phyloP scores from a whole-genome alignment of 2,329 filamentous ascomycete species.

The Zymoseptoria tritici region DNA sequence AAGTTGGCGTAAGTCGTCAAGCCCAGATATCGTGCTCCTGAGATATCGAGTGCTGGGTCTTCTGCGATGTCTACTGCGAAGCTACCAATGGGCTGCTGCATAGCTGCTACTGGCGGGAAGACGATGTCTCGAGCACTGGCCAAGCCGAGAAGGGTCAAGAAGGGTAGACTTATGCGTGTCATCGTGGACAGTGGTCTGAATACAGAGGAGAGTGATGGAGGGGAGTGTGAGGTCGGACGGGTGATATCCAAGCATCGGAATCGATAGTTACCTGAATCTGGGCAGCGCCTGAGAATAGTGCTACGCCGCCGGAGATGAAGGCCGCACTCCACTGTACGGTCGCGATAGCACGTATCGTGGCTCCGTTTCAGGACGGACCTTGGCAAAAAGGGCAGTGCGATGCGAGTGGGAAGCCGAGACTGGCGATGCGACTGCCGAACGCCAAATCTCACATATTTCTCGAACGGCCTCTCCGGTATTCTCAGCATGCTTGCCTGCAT shows the following conservation, averaged over 20 bases:
- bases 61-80: conserved; percentile 6
- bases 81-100: conserved; percentile 27
- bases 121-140: conserved; percentile 34
- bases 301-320: not conserved
- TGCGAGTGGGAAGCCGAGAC: not conserved
- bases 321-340: not conserved
- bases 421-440: not conserved
- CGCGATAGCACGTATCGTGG: not conserved
- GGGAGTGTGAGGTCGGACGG: not conserved
- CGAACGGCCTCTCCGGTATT: not conserved
- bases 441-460: not conserved
- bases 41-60: conserved; percentile 17
- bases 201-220: not conserved
- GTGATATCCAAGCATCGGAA: not conserved
- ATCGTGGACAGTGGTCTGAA: not conserved
- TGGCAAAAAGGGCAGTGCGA: not conserved
- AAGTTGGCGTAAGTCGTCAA: conserved; percentile 43
- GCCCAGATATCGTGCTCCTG: conserved; percentile 31
- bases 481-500: too few relatives aligned
- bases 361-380: not conserved
- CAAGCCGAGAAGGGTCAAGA: not conserved
- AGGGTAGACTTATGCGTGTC: not conserved
- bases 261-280: not conserved
- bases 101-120: conserved; percentile 34
- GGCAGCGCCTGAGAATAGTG: not conserved